These are phyloP conservation scores for Lactarius tabidus DNA, from an alignment of 768 basidiomycete genomes.

Conservation along the genomic window DNA sequence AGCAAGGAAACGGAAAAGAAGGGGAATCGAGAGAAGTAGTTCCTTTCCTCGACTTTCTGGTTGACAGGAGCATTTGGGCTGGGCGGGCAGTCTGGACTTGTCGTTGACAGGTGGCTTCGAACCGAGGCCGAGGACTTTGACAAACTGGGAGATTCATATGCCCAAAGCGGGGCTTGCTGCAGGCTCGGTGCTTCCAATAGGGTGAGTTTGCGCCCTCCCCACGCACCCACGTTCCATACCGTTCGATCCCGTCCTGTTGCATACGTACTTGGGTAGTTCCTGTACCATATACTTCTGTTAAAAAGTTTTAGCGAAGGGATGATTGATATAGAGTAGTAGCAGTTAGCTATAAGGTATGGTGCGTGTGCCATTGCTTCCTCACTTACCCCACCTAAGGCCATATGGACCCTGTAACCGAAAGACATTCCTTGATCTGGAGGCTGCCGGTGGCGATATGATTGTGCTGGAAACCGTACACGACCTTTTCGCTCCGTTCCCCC, in stretches of 20 bases:
- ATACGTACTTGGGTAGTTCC: neutral
- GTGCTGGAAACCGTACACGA: neutral
- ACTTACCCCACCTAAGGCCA: neutral
- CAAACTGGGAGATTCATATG: neutral
- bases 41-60: neutral
- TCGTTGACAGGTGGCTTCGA: neutral
- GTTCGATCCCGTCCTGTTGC: neutral
- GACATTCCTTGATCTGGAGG: neutral
- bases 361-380: too few species aligned
- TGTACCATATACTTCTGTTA: neutral
- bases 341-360: neutral
- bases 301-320: neutral
- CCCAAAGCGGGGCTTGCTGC: neutral
- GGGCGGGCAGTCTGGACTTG: neutral
- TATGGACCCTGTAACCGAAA: neutral
- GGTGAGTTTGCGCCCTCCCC: neutral
- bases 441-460: neutral
- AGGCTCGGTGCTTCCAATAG: neutral
- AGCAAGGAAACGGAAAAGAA: neutral
- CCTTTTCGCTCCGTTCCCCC: neutral
- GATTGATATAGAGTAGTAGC: neutral
- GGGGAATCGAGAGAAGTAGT: neutral
- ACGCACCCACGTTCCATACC: neutral
- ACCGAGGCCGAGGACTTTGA: neutral
- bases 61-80: too few species aligned